Conservation (phyloP, 495 filamentous ascomycete species). For the Zalerion maritima region DNA sequence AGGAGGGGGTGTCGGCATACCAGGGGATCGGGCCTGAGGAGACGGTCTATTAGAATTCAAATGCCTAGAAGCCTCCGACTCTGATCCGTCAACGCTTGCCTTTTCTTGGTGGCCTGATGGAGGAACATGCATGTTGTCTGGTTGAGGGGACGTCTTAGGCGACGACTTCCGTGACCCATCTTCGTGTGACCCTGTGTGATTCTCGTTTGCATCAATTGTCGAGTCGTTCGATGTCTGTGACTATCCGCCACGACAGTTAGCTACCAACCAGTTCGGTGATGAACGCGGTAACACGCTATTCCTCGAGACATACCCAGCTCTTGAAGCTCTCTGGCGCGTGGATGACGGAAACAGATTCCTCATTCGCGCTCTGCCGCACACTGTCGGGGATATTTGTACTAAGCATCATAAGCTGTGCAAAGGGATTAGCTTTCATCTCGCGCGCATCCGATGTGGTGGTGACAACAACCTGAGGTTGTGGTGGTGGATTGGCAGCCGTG, state of each 20-base stretch:
- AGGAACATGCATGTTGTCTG: constrained; percentile 13
- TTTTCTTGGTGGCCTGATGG: constrained; percentile 17
- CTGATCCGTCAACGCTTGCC: constrained; percentile 15
- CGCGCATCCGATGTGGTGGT: constrained; percentile 11
- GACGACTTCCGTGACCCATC: constrained; percentile 14
- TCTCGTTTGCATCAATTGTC: constrained; percentile 10
- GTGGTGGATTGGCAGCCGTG: constrained; percentile 11
- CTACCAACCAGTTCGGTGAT: constrained; percentile 1
- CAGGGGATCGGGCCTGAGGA: constrained; percentile 25
- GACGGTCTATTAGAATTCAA: constrained; percentile 12
- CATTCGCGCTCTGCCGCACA: constrained; percentile 39
- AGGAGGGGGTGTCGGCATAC: constrained; percentile 37
- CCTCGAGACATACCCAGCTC: constrained; percentile 49
- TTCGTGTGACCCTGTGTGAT: constrained; percentile 14
- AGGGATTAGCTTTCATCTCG: constrained; percentile 4
- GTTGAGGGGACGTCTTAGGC: constrained; percentile 7
- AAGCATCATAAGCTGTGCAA: constrained; percentile 38
- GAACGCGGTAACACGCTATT: too few species aligned
- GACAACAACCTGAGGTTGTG: constrained; percentile 17
- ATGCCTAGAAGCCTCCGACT: background rate
- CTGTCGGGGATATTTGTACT: constrained; percentile 42
- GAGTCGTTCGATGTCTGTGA: constrained; percentile 22
- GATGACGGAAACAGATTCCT: constrained; percentile 75
- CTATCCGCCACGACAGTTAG: constrained; percentile 8
- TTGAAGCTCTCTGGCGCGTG: constrained; percentile 71